Conservation (phyloP, 2,329 filamentous ascomycete genomes). For the Aspergillus costaricaensis region DNA sequence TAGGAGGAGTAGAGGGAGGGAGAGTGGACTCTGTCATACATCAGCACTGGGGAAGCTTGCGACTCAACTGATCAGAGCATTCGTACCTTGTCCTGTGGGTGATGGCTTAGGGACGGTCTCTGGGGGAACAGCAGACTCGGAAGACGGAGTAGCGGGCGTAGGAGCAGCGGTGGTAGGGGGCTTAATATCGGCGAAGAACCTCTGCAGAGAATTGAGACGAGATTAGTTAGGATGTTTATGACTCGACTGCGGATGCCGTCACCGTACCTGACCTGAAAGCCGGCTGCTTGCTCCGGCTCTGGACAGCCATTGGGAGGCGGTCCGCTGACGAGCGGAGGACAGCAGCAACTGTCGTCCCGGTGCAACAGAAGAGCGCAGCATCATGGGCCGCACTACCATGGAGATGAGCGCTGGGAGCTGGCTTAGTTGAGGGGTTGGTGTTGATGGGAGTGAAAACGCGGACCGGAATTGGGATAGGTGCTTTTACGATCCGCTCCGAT, state of each 20-base stretch:
- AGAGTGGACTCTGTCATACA: conserved; percentile 39
- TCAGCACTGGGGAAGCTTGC: conserved; percentile 33
- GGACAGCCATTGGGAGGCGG: conserved; percentile 47
- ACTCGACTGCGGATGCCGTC: conserved; percentile 25
- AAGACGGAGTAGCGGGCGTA: conserved; percentile 48
- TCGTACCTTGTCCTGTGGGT: conserved; percentile 35
- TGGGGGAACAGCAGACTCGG: conserved; percentile 51
- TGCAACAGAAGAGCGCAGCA: conserved; percentile 58
- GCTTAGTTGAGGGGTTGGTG: conserved; percentile 26
- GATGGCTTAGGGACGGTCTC: conserved; percentile 52
- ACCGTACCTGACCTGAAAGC: conserved; percentile 44
- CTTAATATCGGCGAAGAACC: conserved; percentile 55
- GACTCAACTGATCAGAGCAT: conserved; percentile 15
- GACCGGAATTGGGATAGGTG: conserved; percentile 35
- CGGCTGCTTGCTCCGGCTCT: conserved; percentile 40
- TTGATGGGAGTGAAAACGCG: conserved; percentile 35
- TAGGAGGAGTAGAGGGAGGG: conserved; percentile 43
- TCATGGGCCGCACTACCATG: conserved; percentile 50
- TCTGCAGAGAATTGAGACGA: conserved; percentile 33
- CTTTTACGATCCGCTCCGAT: conserved; percentile 45
- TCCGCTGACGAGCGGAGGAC: conserved; percentile 39
- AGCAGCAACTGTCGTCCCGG: conserved; percentile 49
- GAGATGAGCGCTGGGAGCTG: conserved; percentile 29
- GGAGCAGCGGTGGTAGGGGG: conserved; percentile 39
- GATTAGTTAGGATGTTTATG: conserved; percentile 26